Base-by-base conservation (phyloP, 2,329 filamentous ascomycete genomes). In the Pyrenophora graminea region DNA sequence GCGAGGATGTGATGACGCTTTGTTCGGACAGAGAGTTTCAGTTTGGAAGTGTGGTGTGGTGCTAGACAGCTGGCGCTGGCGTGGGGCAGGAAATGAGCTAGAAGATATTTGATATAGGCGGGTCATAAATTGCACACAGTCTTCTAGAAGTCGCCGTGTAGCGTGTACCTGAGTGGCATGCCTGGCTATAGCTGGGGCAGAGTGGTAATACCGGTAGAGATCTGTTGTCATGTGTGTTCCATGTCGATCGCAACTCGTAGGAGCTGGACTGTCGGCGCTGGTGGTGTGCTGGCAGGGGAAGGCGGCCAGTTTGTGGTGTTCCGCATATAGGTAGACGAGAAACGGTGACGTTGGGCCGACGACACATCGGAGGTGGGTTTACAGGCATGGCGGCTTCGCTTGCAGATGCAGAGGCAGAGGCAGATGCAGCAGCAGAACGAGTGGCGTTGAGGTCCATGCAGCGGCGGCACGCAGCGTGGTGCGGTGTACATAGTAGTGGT, bases 331-430 rank as follows among this genome's bases (percentile, higher is more conserved):
- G 45, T 41, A 33, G 50, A 49, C 45, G 36, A 45, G 37, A 45
- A 47, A 48, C 39, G 48, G 59, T 55, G 54, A 57, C 49, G 53
- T 56, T 54, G 43, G 45, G 51, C 42, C 49, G 48, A 55, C 37
- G 46, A 51, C 43, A 51, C 54, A 48, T 53, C 55, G 51, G 48
- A 48, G 53, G 23, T 39, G 45, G 43, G 31, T 38, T 53, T 42
- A 50, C 43, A 52, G 48, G 46, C 52, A 61, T 53, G 33, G 45
- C 43, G 31, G 46, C 34, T 27, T 45, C 43, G 53, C 52, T 53
- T 49, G 45, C 32, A 39, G 36, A 45, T 39, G 39, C 53, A 51
- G 15, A 15, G 15, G 15, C 15, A 15, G 15, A 15, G 15, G 15
- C 15, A 15, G 15, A 15, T 1, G 15, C 15, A 15, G 15, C 15